These are phyloP conservation scores for Paraleonurus japonicus DNA, from an alignment of 257 asterid genomes.

Conservation along the genomic window DNA sequence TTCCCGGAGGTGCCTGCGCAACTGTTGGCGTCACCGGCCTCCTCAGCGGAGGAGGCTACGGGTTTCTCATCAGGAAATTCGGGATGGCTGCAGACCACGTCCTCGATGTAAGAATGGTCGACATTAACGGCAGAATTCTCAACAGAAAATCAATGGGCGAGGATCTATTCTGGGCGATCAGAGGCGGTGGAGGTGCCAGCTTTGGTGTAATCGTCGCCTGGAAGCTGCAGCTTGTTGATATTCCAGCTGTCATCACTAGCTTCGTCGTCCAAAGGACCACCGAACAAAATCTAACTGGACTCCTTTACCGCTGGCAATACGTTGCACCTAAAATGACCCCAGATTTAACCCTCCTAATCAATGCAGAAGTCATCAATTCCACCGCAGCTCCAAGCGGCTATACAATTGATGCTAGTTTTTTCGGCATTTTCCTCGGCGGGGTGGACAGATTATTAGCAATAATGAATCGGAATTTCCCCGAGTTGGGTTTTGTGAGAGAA, in stretches of 20 bases:
- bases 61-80: slow-evolving; percentile 27
- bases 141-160: background rate
- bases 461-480: slow-evolving; percentile 31
- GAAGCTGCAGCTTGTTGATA: background rate
- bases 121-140: slow-evolving; percentile 30
- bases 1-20: slow-evolving; percentile 36
- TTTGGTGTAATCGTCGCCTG: slow-evolving; percentile 3
- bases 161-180: slow-evolving; percentile 8
- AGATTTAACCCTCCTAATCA: slow-evolving; percentile 26
- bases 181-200: slow-evolving; percentile 19
- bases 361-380: background rate
- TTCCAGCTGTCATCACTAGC: background rate
- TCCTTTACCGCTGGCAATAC: slow-evolving; percentile 32
- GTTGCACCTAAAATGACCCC: slow-evolving; percentile 9
- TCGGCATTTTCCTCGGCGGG: slow-evolving; percentile 32
- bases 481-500: slow-evolving; percentile 32
- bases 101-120: slow-evolving; percentile 36
- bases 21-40: slow-evolving; percentile 38
- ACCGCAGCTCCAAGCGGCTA: background rate
- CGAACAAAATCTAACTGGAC: slow-evolving; percentile 27
- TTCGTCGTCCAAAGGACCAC: slow-evolving; percentile 2
- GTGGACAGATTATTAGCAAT: slow-evolving; percentile 21
- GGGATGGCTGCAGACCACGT: slow-evolving; percentile 39
- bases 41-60: slow-evolving; percentile 46
- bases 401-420: slow-evolving; percentile 19